Evolutionary conservation across 306 rosid species (phyloP).

Genomic region (Coriaria nepalensis): DNA sequence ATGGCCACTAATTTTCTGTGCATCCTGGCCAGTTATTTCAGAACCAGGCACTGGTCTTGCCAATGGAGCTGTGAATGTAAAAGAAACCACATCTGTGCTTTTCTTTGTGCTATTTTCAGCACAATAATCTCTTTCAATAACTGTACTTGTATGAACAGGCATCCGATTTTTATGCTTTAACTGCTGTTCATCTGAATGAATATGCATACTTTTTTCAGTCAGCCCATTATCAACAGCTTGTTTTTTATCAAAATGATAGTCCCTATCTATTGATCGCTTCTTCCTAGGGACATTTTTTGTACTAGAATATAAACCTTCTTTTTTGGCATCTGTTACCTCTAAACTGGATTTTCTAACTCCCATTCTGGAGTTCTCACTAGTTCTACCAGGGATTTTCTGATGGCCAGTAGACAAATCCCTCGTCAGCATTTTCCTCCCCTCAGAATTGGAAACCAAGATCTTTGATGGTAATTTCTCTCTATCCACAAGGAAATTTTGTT

Average conservation of each 20-base stretch:
- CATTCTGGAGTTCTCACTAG: conserved; percentile 38
- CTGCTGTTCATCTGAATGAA: too few species aligned
- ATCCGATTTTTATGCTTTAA: conserved; percentile 20
- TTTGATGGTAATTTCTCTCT: conserved; percentile 54
- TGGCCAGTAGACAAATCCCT: conserved; percentile 47
- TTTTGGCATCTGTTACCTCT: conserved; percentile 48
- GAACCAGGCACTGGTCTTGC: conserved; percentile 40
- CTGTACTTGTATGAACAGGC: conserved; percentile 34
- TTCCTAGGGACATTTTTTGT: conserved; percentile 57
- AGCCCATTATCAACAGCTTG: conserved; percentile 31
- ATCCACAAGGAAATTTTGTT: conserved; percentile 52
- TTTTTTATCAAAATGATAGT: conserved; percentile 41
- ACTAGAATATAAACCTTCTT: conserved; percentile 45
- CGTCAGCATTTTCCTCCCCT: conserved; percentile 34
- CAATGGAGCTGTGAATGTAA: conserved; percentile 90
- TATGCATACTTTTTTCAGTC: conserved; percentile 19
- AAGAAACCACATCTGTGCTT: conserved; percentile 83
- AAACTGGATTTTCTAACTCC: conserved; percentile 44
- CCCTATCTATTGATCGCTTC: conserved; percentile 66
- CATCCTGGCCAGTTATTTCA: conserved; percentile 32
- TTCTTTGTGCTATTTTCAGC: conserved; percentile 46
- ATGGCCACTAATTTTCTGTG: conserved; percentile 21
- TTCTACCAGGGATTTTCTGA: conserved; percentile 47
- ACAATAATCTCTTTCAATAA: conserved; percentile 30
- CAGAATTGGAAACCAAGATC: conserved; percentile 32